Evolutionary conservation across 345 rosid genomes (phyloP).

Genomic region (Brassica juncea): DNA sequence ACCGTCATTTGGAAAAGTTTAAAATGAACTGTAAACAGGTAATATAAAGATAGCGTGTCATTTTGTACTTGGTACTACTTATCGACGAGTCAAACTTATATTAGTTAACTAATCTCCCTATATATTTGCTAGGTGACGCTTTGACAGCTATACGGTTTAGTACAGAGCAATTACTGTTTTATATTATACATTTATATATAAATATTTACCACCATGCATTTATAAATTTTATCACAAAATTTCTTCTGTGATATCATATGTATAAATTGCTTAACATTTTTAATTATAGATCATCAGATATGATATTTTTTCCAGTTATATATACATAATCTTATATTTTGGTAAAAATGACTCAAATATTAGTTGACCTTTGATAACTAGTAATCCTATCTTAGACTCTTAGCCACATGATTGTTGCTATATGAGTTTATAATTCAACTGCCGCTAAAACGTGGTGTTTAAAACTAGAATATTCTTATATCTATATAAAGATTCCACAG

Average conservation of each 20-base stretch:
- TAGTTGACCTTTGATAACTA: background rate
- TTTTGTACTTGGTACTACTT: conserved; percentile 13
- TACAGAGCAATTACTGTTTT: background rate
- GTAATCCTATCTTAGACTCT: background rate
- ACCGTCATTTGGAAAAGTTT: conserved; percentile 5
- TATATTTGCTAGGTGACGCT: conserved; percentile 11
- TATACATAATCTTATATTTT: no score
- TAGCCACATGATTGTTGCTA: background rate
- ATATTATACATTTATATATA: background rate
- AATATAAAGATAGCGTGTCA: conserved; percentile 26
- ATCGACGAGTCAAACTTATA: conserved; percentile 16
- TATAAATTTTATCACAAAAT: background rate
- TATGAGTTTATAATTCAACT: background rate
- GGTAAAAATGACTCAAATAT: background rate
- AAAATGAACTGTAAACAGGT: conserved; percentile 6
- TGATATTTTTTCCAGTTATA: no score
- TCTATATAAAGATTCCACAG: background rate
- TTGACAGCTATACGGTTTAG: conserved; percentile 27
- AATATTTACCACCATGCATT: conserved; percentile 8
- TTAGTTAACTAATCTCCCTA: background rate
- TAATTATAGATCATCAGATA: no score
- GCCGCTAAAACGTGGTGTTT: conserved; percentile 5
- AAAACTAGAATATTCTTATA: conserved; percentile 18
- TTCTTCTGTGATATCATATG: background rate
- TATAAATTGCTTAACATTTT: no score